These are phyloP conservation scores for Verticillium alfalfae DNA, from an alignment of 2,329 filamentous ascomycete species.

Conservation along the genomic window DNA sequence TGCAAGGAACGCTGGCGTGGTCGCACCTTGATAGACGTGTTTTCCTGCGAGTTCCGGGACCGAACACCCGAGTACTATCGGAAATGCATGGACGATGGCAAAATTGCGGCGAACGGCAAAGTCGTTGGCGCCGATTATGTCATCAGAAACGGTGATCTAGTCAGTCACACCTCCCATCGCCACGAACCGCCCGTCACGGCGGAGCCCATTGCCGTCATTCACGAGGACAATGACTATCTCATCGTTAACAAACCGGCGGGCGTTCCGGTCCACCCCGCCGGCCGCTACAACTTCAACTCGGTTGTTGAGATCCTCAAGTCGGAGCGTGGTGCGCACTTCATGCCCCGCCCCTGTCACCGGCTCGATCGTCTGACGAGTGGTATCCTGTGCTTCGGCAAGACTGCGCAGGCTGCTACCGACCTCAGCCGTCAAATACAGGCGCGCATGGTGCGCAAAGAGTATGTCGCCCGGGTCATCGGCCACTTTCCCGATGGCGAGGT, in stretches of 20 bases:
- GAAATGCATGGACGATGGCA: slow-evolving; percentile 72
- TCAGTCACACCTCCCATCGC: slow-evolving; percentile 89
- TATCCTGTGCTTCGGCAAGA: slow-evolving; percentile 97
- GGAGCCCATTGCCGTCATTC: slow-evolving; percentile 72
- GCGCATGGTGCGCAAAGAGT: slow-evolving; percentile 89
- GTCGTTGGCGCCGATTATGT: slow-evolving; percentile 61
- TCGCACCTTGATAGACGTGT: slow-evolving; percentile 77
- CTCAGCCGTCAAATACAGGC: slow-evolving; percentile 72
- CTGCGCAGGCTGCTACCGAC: slow-evolving; percentile 69
- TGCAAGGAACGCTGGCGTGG: slow-evolving; percentile 93
- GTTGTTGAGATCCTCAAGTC: slow-evolving; percentile 89
- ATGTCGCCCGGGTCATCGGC: slow-evolving; percentile 84
- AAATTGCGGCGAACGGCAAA: slow-evolving; percentile 76
- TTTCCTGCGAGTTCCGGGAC: slow-evolving; percentile 87
- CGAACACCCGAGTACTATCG: slow-evolving; percentile 81
- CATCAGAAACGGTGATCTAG: slow-evolving; percentile 82
- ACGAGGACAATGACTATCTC: slow-evolving; percentile 89
- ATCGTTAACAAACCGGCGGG: slow-evolving; percentile 97
- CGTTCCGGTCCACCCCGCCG: slow-evolving; percentile 90
- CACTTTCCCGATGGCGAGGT: slow-evolving; percentile 88
- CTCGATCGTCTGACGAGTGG: slow-evolving; percentile 90
- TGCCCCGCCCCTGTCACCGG: slow-evolving; percentile 75
- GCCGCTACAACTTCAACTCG: slow-evolving; percentile 93
- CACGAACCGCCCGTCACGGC: slow-evolving; percentile 92
- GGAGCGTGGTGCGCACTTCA: slow-evolving; percentile 54